phyloP scores from a whole-genome alignment of 2,329 filamentous ascomycete genomes.

The Colletotrichum zoysiae region DNA sequence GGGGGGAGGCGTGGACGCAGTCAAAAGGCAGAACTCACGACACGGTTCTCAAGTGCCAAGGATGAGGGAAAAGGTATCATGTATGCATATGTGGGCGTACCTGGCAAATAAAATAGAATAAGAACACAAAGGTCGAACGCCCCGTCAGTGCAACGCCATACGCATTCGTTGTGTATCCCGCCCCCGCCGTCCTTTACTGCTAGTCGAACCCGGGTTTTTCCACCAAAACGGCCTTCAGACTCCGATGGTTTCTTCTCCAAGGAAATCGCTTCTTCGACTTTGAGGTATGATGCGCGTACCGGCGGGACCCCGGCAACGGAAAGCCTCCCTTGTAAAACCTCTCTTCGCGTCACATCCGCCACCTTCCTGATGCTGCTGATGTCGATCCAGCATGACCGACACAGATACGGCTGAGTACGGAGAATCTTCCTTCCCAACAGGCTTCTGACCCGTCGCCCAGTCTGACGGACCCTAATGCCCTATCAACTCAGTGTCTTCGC shows the following conservation, averaged over 20 bases:
- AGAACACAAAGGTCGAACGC: neutral
- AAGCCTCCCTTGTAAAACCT: neutral
- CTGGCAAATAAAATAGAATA: too few relatives aligned
- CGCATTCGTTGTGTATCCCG: conserved; percentile 19
- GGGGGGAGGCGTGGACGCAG: neutral
- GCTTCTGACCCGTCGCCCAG: conserved; percentile 57
- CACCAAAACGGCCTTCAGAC: too few relatives aligned
- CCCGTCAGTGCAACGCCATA: conserved; percentile 8
- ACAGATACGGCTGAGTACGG: neutral
- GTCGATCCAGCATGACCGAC: neutral
- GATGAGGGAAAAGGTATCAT: conserved; percentile 3
- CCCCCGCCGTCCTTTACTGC: neutral
- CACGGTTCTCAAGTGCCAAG: neutral
- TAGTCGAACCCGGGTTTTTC: neutral
- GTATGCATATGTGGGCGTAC: neutral
- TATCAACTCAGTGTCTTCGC: conserved; percentile 58
- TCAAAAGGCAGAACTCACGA: neutral
- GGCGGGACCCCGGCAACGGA: too few relatives aligned
- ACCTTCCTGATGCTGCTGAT: neutral
- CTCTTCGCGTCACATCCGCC: neutral
- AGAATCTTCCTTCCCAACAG: conserved; percentile 42
- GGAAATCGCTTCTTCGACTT: too few relatives aligned
- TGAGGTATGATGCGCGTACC: neutral
- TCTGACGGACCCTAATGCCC: conserved; percentile 61
- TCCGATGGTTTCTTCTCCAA: neutral